phyloP scores from a whole-genome alignment of 768 basidiomycete species.

The Myochromella boudieri region DNA sequence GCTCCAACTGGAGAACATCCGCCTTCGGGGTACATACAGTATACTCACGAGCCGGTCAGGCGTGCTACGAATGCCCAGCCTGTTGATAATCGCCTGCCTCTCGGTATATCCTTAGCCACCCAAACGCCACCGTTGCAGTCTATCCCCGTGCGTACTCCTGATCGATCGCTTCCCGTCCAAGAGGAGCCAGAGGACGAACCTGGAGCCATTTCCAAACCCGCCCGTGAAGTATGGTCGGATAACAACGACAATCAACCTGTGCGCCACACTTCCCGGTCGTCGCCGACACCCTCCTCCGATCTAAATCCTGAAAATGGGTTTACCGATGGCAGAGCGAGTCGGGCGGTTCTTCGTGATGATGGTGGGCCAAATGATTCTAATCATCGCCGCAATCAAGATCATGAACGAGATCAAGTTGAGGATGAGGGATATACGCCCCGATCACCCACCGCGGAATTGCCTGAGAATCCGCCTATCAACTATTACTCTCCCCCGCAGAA shows the following conservation, averaged over 20 bases:
- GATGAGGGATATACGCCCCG: constrained; percentile 67
- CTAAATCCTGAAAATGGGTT: constrained; percentile 43
- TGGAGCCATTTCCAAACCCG: constrained; percentile 29
- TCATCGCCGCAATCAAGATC: constrained; percentile 30
- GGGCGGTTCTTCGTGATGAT: constrained; percentile 36
- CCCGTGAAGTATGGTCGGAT: constrained; percentile 24
- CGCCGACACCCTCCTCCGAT: constrained; percentile 57
- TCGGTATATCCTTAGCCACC: constrained; percentile 34
- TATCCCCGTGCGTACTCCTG: constrained; percentile 57
- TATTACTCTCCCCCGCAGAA: constrained; percentile 30
- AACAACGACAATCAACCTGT: constrained; percentile 31
- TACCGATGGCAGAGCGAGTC: constrained; percentile 36
- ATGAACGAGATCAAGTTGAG: constrained; percentile 36
- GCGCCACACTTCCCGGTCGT: constrained; percentile 33
- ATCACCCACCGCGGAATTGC: constrained; percentile 62
- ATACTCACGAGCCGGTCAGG: constrained; percentile 45
- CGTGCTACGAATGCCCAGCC: constrained; percentile 23
- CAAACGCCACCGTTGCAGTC: constrained; percentile 59
- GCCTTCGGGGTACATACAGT: constrained; percentile 44
- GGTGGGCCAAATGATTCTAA: constrained; percentile 42
- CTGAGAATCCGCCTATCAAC: constrained; percentile 38
- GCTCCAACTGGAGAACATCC: constrained; percentile 46
- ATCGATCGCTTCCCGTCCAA: constrained; percentile 74
- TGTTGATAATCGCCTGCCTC: constrained; percentile 30
- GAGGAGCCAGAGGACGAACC: constrained; percentile 74